Conservation (phyloP, 2,329 filamentous ascomycete genomes). For the Botrytis elliptica region DNA sequence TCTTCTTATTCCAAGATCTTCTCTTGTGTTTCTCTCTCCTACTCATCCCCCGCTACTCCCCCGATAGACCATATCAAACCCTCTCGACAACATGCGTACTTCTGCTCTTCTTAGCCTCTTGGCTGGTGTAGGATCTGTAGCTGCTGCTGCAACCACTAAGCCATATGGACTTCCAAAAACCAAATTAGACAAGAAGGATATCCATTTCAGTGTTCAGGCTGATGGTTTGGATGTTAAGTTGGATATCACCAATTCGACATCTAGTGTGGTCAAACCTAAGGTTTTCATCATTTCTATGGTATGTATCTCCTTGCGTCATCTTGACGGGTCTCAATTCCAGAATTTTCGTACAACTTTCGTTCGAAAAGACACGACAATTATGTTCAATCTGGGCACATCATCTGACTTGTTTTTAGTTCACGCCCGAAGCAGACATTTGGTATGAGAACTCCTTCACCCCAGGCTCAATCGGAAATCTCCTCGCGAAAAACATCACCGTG, state of each 20-base stretch:
- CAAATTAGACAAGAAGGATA: conserved; percentile 12
- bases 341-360: background rate
- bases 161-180: conserved; percentile 9
- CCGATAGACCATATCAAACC: background rate
- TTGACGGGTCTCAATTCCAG: background rate
- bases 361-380: background rate
- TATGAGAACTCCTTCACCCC: conserved; percentile 50
- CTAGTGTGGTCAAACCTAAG: conserved; percentile 46
- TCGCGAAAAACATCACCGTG: conserved; percentile 55
- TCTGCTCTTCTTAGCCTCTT: conserved; percentile 15
- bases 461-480: conserved; percentile 52
- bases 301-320: conserved; percentile 24
- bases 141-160: conserved; percentile 16
- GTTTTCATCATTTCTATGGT: conserved; percentile 65
- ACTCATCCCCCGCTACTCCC: background rate
- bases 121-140: conserved; percentile 10
- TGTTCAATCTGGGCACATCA: background rate
- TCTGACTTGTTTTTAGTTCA: conserved; percentile 49
- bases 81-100: conserved; percentile 15
- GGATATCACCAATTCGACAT: conserved; percentile 9
- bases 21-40: background rate
- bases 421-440: conserved; percentile 62
- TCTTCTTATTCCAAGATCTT: background rate
- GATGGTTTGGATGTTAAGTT: conserved; percentile 12
- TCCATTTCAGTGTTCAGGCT: conserved; percentile 10